Conservation (phyloP, 2,329 filamentous ascomycete genomes). For the Penicillium thymicola region DNA sequence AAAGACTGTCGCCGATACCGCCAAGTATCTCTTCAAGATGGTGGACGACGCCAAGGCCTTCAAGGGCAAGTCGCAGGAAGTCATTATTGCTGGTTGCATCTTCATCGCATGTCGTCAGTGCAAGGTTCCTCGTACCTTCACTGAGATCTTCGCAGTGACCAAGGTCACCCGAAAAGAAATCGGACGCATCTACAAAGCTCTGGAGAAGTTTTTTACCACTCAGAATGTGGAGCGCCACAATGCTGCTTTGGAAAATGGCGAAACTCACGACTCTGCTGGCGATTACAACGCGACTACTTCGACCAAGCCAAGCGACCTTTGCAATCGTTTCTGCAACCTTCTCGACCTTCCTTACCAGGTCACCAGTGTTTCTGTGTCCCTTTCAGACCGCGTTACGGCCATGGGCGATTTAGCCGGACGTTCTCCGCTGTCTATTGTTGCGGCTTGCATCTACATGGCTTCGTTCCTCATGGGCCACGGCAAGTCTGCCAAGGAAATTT, state of each 20-base stretch:
- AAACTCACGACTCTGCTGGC: constrained; percentile 50
- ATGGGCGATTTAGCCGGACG: constrained; percentile 83
- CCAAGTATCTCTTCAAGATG: constrained; percentile 93
- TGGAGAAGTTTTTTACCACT: constrained; percentile 82
- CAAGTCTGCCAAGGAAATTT: constrained; percentile 82
- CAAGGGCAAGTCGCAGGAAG: constrained; percentile 92
- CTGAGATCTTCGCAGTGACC: constrained; percentile 89
- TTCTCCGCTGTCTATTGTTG: constrained; percentile 88
- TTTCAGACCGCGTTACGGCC: constrained; percentile 73
- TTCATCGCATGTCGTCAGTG: constrained; percentile 96
- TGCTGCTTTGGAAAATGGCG: constrained; percentile 50
- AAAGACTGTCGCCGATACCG: constrained; percentile 77
- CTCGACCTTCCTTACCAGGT: constrained; percentile 72
- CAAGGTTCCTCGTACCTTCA: constrained; percentile 81
- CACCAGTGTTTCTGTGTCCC: constrained; percentile 72
- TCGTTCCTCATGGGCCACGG: constrained; percentile 78
- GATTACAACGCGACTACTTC: constrained; percentile 70
- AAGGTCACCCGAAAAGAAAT: constrained; percentile 97
- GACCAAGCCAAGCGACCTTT: constrained; percentile 79
- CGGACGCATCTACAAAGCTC: constrained; percentile 86
- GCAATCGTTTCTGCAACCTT: constrained; percentile 82
- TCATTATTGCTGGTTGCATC: constrained; percentile 92
- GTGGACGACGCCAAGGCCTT: constrained; percentile 89
- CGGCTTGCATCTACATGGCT: constrained; percentile 95
- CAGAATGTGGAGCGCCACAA: constrained; percentile 61